phyloP scores from a whole-genome alignment of 805 yeast species.

The Nematodospora valgi region DNA sequence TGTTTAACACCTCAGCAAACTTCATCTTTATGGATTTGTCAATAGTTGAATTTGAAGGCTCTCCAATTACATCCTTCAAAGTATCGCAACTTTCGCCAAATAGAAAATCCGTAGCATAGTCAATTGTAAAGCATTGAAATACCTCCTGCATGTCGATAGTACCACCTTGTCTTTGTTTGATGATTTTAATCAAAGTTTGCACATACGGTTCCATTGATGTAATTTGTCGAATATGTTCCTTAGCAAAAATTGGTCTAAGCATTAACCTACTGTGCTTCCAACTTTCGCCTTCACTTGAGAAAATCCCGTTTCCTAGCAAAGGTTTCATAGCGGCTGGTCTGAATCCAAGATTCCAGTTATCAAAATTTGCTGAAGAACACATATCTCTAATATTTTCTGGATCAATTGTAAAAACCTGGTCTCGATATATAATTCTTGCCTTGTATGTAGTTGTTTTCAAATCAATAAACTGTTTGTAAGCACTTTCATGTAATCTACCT shows the following conservation, averaged over 20 bases:
- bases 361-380: slow-evolving; percentile 37
- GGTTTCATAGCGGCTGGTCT: slow-evolving; percentile 36
- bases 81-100: slow-evolving; percentile 37
- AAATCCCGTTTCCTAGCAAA: slow-evolving; percentile 41
- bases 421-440: slow-evolving; percentile 1
- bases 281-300: slow-evolving; percentile 39
- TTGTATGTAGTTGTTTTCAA: neutral
- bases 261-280: slow-evolving; percentile 42
- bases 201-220: slow-evolving; percentile 37
- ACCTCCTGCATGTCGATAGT: slow-evolving; percentile 35
- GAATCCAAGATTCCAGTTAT: slow-evolving; percentile 35
- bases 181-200: slow-evolving; percentile 29
- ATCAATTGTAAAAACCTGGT: slow-evolving; percentile 24
- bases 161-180: slow-evolving; percentile 21
- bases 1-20: slow-evolving; percentile 32
- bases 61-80: slow-evolving; percentile 15
- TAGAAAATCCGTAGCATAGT: slow-evolving; percentile 39
- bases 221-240: slow-evolving; percentile 42
- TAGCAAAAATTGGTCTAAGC: slow-evolving; percentile 44
- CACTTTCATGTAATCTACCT: neutral
- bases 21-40: slow-evolving; percentile 23
- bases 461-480: neutral
- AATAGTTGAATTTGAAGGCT: neutral
- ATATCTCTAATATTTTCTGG: slow-evolving; percentile 41
- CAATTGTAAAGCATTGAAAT: slow-evolving; percentile 37